phyloP scores from a whole-genome alignment of 1,139 yeast species.

The Wickerhamomyces sp. region DNA sequence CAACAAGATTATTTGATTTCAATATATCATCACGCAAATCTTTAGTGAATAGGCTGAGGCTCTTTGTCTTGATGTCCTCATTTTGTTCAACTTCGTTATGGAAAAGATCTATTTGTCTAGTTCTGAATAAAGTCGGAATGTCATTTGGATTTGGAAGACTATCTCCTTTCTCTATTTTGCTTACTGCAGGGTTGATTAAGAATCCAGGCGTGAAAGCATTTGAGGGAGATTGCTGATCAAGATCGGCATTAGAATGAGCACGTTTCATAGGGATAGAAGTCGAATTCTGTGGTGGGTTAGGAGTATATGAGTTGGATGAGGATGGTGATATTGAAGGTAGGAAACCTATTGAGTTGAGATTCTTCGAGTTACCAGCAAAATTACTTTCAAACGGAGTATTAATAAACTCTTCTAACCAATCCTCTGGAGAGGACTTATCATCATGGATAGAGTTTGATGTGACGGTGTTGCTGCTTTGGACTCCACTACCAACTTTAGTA shows the following conservation, averaged over 20 bases:
- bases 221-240: not conserved
- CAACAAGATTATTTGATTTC: conserved; percentile 43
- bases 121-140: conserved; percentile 50
- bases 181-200: not conserved
- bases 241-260: not conserved
- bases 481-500: conserved; percentile 6
- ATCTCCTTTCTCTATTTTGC: not conserved
- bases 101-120: conserved; percentile 58
- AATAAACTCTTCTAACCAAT: conserved; percentile 68
- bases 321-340: conserved; percentile 29
- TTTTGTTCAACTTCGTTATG: conserved; percentile 32
- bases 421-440: conserved; percentile 29
- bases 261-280: not conserved
- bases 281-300: not conserved
- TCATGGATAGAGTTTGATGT: conserved; percentile 15
- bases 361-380: conserved; percentile 28
- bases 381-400: conserved; percentile 56
- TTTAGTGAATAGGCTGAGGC: conserved; percentile 37
- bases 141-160: conserved; percentile 24
- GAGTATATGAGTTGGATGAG: conserved; percentile 5
- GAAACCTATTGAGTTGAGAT: conserved; percentile 60
- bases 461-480: conserved; percentile 8
- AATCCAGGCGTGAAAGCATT: conserved; percentile 1
- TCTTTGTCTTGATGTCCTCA: conserved; percentile 8
- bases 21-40: conserved; percentile 53